Base-by-base conservation (phyloP, 31 red algal species). In the Endocladia muricata region DNA sequence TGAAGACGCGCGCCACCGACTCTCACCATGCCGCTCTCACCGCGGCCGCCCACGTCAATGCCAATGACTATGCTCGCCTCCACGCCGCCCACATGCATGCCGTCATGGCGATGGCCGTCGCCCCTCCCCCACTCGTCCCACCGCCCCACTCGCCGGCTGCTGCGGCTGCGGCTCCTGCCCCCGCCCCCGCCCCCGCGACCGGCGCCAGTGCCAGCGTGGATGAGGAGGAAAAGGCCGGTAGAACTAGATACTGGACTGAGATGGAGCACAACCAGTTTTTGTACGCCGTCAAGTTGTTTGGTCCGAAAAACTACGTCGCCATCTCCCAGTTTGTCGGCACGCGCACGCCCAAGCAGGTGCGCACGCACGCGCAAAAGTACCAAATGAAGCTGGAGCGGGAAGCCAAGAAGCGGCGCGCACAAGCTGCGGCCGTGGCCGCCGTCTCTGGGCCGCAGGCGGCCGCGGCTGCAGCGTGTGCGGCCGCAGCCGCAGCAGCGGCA, bases 331-430 rank as follows among this genome's bases (percentile, higher is more conserved):
- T 85, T 57, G 91, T 94, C 32, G 74, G 76, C 22, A 84, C 78
- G 2, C 65, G 91, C 47, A 94, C 68, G 4, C 73, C 91, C 0
- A 88, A 94, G 44, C 91, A 94, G 84, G 91, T 94, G 61, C 71
- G 91, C 22, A 94, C 91, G 29, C 91, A 94, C 47, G 79, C 84
- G 37, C 91, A 94, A 61, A 94, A 94, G 68, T 94, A 89, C 57
- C 79, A 89, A 59, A 84, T 94, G 78, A 89, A 85, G 56, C 66
- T 94, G 37, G 61, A 84, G 32, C 40, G 91, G 19, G 91, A 94
- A 44, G 91, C 91, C n/a, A 81, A 81, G 57, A 81, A 82, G 77
- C 35, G 87, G 5, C 55, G 87, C 40, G 70, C 72, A 25, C 78
- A 82, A 31, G 74, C 69, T 34, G 51, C 68, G 36, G 74, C 76